Percentiles rank a stretch among this genome's conserved stretches.
phyloP scores from a whole-genome alignment of 2,329 filamentous ascomycete species.

The Coniella lustricola region DNA sequence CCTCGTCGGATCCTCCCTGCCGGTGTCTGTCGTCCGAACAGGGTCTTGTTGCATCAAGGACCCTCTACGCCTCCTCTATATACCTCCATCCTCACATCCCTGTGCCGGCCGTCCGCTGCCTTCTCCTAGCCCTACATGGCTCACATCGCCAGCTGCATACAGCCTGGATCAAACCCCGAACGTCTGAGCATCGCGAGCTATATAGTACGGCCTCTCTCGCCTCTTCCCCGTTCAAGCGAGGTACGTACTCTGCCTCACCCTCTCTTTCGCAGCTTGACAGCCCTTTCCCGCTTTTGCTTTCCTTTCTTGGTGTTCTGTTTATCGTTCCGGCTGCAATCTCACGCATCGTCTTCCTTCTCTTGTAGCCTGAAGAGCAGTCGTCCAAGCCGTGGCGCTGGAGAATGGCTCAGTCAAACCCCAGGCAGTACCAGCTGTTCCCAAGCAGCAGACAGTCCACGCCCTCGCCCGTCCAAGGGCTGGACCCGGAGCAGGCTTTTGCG shows the following conservation, averaged over 20 bases:
- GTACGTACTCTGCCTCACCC: constrained; percentile 28
- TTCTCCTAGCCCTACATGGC: constrained; percentile 39
- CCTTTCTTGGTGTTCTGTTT: constrained; percentile 13
- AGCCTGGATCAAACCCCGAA: constrained; percentile 38
- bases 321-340: constrained; percentile 8
- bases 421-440: constrained; percentile 57
- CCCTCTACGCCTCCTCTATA: too few relatives aligned
- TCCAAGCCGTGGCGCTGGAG: constrained; percentile 49
- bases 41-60: constrained; percentile 14
- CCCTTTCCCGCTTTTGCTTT: background rate
- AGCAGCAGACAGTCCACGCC: constrained; percentile 40
- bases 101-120: too few relatives aligned
- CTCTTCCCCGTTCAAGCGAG: constrained; percentile 35
- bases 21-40: constrained; percentile 9
- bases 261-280: constrained; percentile 21
- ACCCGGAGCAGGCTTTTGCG: constrained; percentile 43
- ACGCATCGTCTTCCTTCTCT: background rate
- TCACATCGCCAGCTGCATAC: constrained; percentile 54
- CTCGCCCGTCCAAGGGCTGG: constrained; percentile 37
- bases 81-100: too few relatives aligned
- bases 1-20: constrained; percentile 10
- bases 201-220: constrained; percentile 45
- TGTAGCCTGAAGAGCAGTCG: constrained; percentile 20
- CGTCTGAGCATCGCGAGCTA: constrained; percentile 33
- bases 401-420: constrained; percentile 48